Conservation (phyloP, 225 moss, liverwort and hornwort species). For the Physcomitrium patens region DNA sequence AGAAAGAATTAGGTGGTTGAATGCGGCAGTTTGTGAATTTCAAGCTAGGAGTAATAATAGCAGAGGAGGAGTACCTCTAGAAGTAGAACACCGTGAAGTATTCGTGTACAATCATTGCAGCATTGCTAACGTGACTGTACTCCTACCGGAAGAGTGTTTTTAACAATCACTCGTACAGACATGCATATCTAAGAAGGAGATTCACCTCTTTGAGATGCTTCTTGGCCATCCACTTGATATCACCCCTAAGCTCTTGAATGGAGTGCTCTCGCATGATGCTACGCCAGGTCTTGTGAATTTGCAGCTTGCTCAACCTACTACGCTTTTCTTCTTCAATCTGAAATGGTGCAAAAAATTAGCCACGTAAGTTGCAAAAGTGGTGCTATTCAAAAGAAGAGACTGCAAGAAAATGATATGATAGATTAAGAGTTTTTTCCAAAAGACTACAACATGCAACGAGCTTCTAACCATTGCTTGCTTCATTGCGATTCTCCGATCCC, state of each 20-base stretch:
- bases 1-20: neutral
- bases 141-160: too few species aligned
- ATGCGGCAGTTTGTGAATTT: neutral
- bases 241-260: conserved; percentile 37
- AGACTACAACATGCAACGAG: neutral
- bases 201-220: conserved; percentile 51
- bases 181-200: neutral
- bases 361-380: neutral
- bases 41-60: too few species aligned
- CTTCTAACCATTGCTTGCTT: conserved; percentile 48
- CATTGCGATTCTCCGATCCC: conserved; percentile 41
- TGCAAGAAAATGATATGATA: neutral
- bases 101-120: too few species aligned
- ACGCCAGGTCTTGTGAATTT: conserved; percentile 68
- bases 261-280: conserved; percentile 50
- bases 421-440: neutral
- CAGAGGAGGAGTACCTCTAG: too few species aligned
- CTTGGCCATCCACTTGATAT: conserved; percentile 41
- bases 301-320: conserved; percentile 53
- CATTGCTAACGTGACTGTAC: too few species aligned
- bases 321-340: conserved; percentile 50
- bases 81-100: too few species aligned
- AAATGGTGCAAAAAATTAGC: neutral
- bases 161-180: neutral
- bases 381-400: neutral